phyloP scores from a whole-genome alignment of 2,329 filamentous ascomycete genomes.

The Xylariaceae sp. region DNA sequence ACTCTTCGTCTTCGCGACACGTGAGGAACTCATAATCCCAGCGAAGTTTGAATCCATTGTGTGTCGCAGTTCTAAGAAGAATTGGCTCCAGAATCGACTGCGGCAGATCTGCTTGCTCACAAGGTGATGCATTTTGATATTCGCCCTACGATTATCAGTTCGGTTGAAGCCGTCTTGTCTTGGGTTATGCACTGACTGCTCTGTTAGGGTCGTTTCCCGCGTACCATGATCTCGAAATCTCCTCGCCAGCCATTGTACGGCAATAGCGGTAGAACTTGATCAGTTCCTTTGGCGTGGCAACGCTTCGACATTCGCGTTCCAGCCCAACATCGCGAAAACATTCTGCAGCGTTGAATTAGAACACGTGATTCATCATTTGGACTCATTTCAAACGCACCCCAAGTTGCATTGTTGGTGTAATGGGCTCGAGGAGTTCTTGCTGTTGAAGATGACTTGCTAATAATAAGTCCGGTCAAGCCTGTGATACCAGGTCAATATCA shows the following conservation, averaged over 20 bases:
- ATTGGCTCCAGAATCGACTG: constrained; percentile 42
- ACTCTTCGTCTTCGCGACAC: constrained; percentile 22
- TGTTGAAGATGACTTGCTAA: no score
- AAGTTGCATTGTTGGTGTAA: no score
- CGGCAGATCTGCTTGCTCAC: constrained; percentile 39
- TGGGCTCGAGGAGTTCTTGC: no score
- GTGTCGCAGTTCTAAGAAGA: constrained; percentile 36
- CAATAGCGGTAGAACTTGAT: constrained; percentile 50
- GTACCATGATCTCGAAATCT: constrained; percentile 44
- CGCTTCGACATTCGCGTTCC: constrained; percentile 36
- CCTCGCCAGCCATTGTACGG: constrained; percentile 47
- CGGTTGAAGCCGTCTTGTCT: not conserved
- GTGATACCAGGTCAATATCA: no score
- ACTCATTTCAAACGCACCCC: no score
- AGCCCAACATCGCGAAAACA: constrained; percentile 45
- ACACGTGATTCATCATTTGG: no score
- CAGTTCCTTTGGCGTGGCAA: constrained; percentile 35
- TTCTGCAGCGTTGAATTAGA: no score
- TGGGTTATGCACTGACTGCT: not conserved
- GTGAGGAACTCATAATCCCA: constrained; percentile 37
- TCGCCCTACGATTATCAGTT: constrained; percentile 33
- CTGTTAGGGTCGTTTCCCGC: not conserved
- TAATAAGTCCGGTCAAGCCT: no score
- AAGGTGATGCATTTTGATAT: constrained; percentile 40
- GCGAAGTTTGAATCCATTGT: constrained; percentile 35